Conservation (phyloP, 1,284 basidiomycete genomes). For the Coniferiporia sulphurascens region DNA sequence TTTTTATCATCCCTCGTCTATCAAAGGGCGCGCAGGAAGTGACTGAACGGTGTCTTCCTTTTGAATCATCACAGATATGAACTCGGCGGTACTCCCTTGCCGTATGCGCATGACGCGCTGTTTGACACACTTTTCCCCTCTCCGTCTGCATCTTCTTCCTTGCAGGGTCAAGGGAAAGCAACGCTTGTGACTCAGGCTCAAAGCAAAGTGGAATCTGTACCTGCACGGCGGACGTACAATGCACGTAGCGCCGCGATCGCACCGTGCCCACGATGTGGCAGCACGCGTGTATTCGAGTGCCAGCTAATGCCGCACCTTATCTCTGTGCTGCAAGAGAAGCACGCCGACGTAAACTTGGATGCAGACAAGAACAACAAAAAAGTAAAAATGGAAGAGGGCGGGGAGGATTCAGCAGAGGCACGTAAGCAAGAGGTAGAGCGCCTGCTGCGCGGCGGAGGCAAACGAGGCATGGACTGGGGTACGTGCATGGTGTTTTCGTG, state of each 20-base stretch:
- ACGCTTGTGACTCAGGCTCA: slow-evolving; percentile 27
- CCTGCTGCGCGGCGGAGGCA: slow-evolving; percentile 36
- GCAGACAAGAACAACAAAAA: slow-evolving; percentile 11
- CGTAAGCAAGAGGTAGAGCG: slow-evolving; percentile 45
- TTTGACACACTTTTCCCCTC: slow-evolving; percentile 68
- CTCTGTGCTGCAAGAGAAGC: slow-evolving; percentile 1
- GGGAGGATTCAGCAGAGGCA: slow-evolving; percentile 37
- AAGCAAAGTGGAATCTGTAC: slow-evolving; percentile 46
- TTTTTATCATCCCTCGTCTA: background rate
- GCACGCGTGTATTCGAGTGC: slow-evolving; percentile 70
- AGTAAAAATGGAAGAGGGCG: slow-evolving; percentile 29
- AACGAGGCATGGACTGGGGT: slow-evolving; percentile 76
- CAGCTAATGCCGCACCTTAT: slow-evolving; percentile 58
- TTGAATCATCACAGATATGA: slow-evolving; percentile 57
- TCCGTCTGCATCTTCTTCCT: slow-evolving; percentile 33
- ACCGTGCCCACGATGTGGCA: slow-evolving; percentile 55
- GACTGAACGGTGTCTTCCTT: slow-evolving; percentile 8
- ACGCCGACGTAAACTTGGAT: background rate
- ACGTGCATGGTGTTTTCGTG: slow-evolving; percentile 80
- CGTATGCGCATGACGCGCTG: slow-evolving; percentile 65
- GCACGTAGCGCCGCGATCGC: slow-evolving; percentile 33
- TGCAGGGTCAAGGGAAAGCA: background rate
- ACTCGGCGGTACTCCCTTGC: slow-evolving; percentile 65
- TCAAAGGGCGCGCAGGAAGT: too few relatives aligned
- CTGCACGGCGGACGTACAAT: slow-evolving; percentile 45